These are phyloP conservation scores for Austroboletus novae-zelandiae DNA, from an alignment of 1,284 basidiomycete species.

Conservation along the genomic window DNA sequence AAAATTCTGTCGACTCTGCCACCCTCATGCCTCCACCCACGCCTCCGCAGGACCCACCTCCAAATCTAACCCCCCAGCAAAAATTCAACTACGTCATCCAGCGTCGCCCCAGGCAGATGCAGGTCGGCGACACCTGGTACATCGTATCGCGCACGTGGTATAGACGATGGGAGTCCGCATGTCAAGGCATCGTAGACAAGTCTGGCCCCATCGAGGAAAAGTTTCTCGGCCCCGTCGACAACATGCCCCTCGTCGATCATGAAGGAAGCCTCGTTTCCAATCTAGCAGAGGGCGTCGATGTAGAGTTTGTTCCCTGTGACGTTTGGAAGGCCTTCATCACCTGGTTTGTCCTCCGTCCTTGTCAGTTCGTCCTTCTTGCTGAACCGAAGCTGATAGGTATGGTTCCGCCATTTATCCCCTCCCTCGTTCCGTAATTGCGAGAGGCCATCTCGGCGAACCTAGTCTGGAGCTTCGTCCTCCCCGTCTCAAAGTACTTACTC, in stretches of 20 bases:
- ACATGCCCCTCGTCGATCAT: conserved; percentile 57
- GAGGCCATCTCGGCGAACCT: conserved; percentile 50
- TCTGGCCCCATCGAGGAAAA: conserved; percentile 57
- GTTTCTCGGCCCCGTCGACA: conserved; percentile 75
- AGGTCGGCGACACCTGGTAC: conserved; percentile 75
- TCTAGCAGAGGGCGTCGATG: conserved; percentile 68
- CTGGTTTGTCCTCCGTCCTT: conserved; percentile 46
- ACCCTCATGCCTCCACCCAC: conserved; percentile 25
- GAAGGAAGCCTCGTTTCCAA: conserved; percentile 48
- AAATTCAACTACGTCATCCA: conserved; percentile 51
- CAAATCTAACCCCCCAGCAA: conserved; percentile 37
- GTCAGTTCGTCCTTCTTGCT: background rate
- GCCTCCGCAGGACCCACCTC: conserved; percentile 18
- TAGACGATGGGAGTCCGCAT: conserved; percentile 70
- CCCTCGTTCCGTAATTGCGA: conserved; percentile 64
- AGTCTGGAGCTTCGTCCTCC: conserved; percentile 82
- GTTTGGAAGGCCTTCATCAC: conserved; percentile 69
- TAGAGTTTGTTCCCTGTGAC: conserved; percentile 72
- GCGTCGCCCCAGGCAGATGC: conserved; percentile 48
- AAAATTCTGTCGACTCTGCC: conserved; percentile 33
- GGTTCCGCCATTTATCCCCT: conserved; percentile 55
- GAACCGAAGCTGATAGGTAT: conserved; percentile 53
- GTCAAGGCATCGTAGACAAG: conserved; percentile 65
- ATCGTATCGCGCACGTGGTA: conserved; percentile 73
- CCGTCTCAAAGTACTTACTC: conserved; percentile 58